Conservation (phyloP, 257 asterid genomes). For the Anisodus acutangulus region DNA sequence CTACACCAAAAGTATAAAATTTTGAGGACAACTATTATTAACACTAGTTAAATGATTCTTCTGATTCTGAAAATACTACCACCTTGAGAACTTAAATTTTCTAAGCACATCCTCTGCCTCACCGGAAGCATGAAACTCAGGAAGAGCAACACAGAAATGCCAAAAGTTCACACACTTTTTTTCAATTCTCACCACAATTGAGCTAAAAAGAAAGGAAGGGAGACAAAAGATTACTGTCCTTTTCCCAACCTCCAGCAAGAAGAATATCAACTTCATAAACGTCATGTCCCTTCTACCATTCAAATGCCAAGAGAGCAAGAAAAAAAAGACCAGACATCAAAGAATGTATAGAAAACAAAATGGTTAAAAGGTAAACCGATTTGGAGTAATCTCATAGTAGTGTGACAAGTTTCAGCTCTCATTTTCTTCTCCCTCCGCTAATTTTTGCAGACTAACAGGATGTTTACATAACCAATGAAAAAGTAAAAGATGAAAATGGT, state of each 20-base stretch:
- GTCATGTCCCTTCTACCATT: neutral
- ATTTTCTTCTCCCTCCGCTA: neutral
- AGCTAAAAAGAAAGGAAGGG: neutral
- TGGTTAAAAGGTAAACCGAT: neutral
- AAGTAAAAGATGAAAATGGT: constrained; percentile 1
- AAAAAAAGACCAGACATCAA: neutral
- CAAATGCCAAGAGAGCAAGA: neutral
- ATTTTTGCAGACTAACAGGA: neutral
- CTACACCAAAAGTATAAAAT: neutral
- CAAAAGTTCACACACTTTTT: neutral
- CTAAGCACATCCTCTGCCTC: neutral
- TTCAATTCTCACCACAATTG: neutral
- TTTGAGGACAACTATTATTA: neutral
- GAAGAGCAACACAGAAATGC: neutral
- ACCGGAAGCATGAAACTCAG: neutral
- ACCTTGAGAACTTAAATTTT: neutral
- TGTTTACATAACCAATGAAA: neutral
- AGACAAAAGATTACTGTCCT: neutral
- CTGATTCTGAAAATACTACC: neutral
- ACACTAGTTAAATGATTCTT: neutral
- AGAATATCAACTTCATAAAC: neutral
- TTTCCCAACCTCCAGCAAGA: constrained; percentile 21
- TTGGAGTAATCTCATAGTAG: neutral
- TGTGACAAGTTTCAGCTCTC: constrained; percentile 3
- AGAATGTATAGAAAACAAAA: neutral